A percentile compares a stretch with the other conserved stretches of the same genome.
Conservation (phyloP, 768 basidiomycete species). For the Rhodotorula graminis region DNA sequence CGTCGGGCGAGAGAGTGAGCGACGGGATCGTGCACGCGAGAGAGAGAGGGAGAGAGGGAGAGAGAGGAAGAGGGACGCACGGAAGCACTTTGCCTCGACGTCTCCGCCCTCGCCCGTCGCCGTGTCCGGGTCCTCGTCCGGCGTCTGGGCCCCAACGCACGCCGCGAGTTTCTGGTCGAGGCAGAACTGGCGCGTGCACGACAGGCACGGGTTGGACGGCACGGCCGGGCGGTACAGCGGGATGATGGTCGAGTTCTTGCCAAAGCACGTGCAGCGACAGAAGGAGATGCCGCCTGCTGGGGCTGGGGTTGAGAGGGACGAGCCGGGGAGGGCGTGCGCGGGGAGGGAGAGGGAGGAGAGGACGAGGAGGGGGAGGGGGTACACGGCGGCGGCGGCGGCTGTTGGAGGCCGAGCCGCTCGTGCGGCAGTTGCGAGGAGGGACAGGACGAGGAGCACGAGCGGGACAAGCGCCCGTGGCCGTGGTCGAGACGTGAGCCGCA, state of each 20-base stretch:
- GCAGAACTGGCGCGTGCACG: constrained; percentile 51
- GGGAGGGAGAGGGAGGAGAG: neutral
- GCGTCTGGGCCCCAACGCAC: constrained; percentile 45
- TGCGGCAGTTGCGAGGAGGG: neutral
- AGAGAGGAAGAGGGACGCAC: constrained; percentile 41
- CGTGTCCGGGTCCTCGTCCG: constrained; percentile 48
- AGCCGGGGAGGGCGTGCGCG: neutral
- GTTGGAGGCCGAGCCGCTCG: no score
- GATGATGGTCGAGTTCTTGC: constrained; percentile 46
- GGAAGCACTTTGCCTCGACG: constrained; percentile 51
- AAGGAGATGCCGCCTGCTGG: constrained; percentile 28
- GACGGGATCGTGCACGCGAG: no score
- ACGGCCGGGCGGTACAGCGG: constrained; percentile 48
- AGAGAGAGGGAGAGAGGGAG: no score
- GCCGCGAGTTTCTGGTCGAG: constrained; percentile 50
- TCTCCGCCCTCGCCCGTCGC: constrained; percentile 51
- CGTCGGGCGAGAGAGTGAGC: neutral
- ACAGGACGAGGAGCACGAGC: neutral
- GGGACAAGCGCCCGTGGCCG: neutral
- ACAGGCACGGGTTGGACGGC: constrained; percentile 48
- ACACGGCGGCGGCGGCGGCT: neutral
- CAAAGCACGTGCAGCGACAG: constrained; percentile 48
- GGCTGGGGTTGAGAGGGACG: neutral
- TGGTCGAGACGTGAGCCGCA: neutral
- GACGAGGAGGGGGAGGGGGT: neutral